These are phyloP conservation scores for Fallopia convolvulus DNA, from an alignment of 148 eudicot species.

Conservation along the genomic window DNA sequence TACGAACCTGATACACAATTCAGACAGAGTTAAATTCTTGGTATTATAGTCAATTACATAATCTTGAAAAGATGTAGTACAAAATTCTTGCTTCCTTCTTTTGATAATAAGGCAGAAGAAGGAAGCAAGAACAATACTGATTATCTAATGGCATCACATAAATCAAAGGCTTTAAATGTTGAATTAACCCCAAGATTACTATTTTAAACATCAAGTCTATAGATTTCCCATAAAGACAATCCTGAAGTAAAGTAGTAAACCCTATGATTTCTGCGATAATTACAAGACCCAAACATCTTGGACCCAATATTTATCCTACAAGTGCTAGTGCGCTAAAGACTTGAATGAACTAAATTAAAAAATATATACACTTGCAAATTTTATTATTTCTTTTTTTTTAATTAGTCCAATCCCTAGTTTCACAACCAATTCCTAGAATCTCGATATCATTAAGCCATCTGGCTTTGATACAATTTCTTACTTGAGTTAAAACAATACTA, in stretches of 20 bases:
- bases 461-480: too few species aligned
- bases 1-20: conserved; percentile 9
- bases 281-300: background rate
- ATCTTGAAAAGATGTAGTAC: background rate
- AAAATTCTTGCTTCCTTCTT: background rate
- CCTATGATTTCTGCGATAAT: background rate
- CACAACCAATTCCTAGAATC: too few species aligned
- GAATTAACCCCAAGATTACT: background rate
- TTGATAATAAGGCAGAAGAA: background rate
- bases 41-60: background rate
- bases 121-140: background rate
- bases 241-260: background rate
- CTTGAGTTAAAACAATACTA: too few species aligned
- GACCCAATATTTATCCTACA: background rate
- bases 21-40: background rate
- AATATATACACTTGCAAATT: too few species aligned
- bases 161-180: background rate
- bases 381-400: too few species aligned
- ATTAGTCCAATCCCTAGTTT: too few species aligned
- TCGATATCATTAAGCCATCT: too few species aligned
- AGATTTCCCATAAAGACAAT: background rate
- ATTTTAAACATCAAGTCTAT: background rate
- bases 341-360: background rate
- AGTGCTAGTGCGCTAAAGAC: background rate
- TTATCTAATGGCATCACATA: background rate